phyloP scores from a whole-genome alignment of 371 early-diverging fungal genomes.

The Syncephalastrum contaminatum region DNA sequence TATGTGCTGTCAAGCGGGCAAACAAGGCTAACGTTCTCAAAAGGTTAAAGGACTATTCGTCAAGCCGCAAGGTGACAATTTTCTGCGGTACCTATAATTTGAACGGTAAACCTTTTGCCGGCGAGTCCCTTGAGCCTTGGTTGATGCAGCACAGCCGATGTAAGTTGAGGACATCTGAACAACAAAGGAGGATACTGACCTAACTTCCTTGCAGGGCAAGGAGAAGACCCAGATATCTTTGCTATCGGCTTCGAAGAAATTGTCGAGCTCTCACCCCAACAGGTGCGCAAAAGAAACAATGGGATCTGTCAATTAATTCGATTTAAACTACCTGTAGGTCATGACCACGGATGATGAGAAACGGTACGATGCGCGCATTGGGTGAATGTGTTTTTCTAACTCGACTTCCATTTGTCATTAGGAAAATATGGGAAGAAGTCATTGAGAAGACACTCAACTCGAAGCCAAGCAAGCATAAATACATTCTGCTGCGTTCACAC shows the following conservation, averaged over 20 bases:
- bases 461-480: slow-evolving; percentile 43
- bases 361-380: slow-evolving; percentile 20
- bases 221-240: slow-evolving; percentile 74
- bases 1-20: neutral
- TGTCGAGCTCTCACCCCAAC: slow-evolving; percentile 86
- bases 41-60: slow-evolving; percentile 55
- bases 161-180: slow-evolving; percentile 11
- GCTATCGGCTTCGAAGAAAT: slow-evolving; percentile 94
- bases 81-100: slow-evolving; percentile 90
- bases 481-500: slow-evolving; percentile 76
- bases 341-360: slow-evolving; percentile 78
- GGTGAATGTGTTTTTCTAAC: neutral
- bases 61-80: slow-evolving; percentile 55
- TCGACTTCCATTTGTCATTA: slow-evolving; percentile 6
- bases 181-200: neutral
- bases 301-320: neutral
- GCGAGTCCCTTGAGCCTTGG: slow-evolving; percentile 71
- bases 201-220: slow-evolving; percentile 19
- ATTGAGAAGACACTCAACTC: slow-evolving; percentile 53
- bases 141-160: slow-evolving; percentile 53
- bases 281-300: slow-evolving; percentile 28
- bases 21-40: neutral
- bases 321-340: slow-evolving; percentile 20
- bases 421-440: slow-evolving; percentile 65
- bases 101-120: slow-evolving; percentile 74